These are phyloP conservation scores for Trametes polyzona DNA, from an alignment of 1,284 basidiomycete genomes.

Conservation along the genomic window DNA sequence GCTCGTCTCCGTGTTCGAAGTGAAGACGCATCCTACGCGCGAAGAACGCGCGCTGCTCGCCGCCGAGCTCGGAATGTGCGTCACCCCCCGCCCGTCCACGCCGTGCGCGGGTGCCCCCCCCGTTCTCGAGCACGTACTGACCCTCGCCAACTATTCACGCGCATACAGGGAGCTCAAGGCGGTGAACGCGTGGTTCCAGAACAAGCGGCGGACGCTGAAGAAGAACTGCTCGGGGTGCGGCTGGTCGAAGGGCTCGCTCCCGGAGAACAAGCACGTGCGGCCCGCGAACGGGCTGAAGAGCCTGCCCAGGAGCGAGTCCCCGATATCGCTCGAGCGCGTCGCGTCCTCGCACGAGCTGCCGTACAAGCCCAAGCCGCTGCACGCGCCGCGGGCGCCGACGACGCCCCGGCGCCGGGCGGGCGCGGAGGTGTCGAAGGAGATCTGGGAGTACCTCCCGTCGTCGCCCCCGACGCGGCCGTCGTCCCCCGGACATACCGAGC, in stretches of 20 bases:
- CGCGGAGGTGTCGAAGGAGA: constrained; percentile 16
- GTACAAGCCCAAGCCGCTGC: constrained; percentile 17
- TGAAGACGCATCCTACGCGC: constrained; percentile 47
- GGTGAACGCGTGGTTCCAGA: constrained; percentile 56
- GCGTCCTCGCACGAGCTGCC: constrained; percentile 44
- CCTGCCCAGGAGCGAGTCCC: constrained; percentile 25
- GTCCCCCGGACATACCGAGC: constrained; percentile 39
- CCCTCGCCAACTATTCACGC: too few relatives aligned
- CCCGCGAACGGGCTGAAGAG: constrained; percentile 22
- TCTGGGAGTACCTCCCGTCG: constrained; percentile 50
- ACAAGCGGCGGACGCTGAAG: constrained; percentile 50
- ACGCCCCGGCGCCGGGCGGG: constrained; percentile 31
- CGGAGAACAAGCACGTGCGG: constrained; percentile 34
- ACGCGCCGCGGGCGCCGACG: constrained; percentile 21
- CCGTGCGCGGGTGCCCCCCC: too few relatives aligned
- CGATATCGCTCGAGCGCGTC: constrained; percentile 46
- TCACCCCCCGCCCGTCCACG: too few relatives aligned
- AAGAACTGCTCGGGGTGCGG: constrained; percentile 36
- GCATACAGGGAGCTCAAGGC: constrained; percentile 48
- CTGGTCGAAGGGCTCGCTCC: constrained; percentile 32
- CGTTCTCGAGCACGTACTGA: too few relatives aligned
- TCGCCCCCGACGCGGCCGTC: constrained; percentile 43
- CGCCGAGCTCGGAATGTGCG: constrained; percentile 46
- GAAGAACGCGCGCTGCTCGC: constrained; percentile 48
- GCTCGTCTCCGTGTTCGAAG: constrained; percentile 43